Conservation (phyloP, 2,329 filamentous ascomycete species). For the Cercospora sojina region DNA sequence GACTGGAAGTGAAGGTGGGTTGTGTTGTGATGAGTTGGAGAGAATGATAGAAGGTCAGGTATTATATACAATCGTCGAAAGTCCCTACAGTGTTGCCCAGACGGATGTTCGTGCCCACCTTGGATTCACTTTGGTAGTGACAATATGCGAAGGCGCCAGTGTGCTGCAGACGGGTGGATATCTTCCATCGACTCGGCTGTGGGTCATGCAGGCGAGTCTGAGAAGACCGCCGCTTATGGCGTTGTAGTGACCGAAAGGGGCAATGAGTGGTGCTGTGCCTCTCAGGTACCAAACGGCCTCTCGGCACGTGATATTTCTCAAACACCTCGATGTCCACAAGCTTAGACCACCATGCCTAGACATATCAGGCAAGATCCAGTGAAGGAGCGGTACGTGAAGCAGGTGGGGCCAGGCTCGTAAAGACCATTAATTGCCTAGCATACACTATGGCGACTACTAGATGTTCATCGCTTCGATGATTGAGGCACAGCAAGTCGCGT, state of each 20-base stretch:
- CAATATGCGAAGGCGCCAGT: constrained; percentile 20
- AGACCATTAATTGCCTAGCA: background rate
- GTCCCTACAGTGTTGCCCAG: background rate
- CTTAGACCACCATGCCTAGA: background rate
- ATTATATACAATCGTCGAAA: constrained; percentile 17
- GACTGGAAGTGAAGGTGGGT: constrained; percentile 18
- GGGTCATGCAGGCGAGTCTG: constrained; percentile 1
- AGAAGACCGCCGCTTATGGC: constrained; percentile 28
- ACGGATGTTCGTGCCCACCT: background rate
- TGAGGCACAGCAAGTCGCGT: background rate
- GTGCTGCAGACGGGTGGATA: constrained; percentile 10
- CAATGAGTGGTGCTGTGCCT: background rate
- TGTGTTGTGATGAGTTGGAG: constrained; percentile 2
- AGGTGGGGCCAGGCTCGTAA: background rate
- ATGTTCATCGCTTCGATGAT: background rate
- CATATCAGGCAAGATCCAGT: background rate
- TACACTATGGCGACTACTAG: background rate
- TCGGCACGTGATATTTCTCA: background rate
- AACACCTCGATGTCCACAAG: background rate
- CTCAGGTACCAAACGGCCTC: constrained; percentile 23
- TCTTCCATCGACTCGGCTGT: constrained; percentile 17
- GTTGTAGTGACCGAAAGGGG: constrained; percentile 35
- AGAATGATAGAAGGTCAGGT: background rate
- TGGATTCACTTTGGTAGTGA: constrained; percentile 22
- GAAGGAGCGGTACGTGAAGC: background rate